Evolutionary conservation across 169 alveolate genomes (phyloP).

Genomic region (Plasmodium yoelii): DNA sequence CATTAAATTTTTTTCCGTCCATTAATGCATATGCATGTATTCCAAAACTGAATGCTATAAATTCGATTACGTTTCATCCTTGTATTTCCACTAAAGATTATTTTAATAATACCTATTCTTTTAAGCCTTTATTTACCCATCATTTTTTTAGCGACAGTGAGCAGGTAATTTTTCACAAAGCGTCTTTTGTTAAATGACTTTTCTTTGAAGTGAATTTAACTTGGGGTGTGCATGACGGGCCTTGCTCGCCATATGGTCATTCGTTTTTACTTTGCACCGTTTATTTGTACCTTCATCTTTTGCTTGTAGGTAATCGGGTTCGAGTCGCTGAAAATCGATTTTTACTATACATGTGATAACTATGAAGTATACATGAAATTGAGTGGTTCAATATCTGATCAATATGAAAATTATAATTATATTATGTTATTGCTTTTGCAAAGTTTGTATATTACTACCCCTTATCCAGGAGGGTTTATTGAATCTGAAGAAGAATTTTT

Average conservation of each 20-base stretch:
- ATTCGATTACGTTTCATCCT: constrained; percentile 78
- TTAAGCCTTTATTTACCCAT: constrained; percentile 79
- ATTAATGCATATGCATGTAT: constrained; percentile 59
- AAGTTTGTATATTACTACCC: constrained; percentile 62
- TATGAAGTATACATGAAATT: constrained; percentile 67
- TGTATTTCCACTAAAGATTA: constrained; percentile 76
- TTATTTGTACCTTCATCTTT: no score
- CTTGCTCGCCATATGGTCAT: no score
- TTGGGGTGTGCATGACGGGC: no score
- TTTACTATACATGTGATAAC: constrained; percentile 61
- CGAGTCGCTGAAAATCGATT: constrained; percentile 43
- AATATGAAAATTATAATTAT: constrained; percentile 66
- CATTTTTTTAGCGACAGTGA: constrained; percentile 78
- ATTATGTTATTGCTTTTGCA: constrained; percentile 68
- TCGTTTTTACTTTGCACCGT: neutral
- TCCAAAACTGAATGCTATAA: constrained; percentile 63
- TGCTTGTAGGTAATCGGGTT: constrained; percentile 68
- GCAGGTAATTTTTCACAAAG: constrained; percentile 40
- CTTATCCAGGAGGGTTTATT: constrained; percentile 71
- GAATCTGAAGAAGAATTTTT: constrained; percentile 65
- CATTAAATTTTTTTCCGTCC: constrained; percentile 57
- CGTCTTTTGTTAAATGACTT: no score
- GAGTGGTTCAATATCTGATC: constrained; percentile 58
- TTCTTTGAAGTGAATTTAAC: no score
- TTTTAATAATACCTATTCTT: constrained; percentile 71